These are phyloP conservation scores for Sporothrix mexicana DNA, from an alignment of 2,329 filamentous ascomycete species.

Conservation along the genomic window DNA sequence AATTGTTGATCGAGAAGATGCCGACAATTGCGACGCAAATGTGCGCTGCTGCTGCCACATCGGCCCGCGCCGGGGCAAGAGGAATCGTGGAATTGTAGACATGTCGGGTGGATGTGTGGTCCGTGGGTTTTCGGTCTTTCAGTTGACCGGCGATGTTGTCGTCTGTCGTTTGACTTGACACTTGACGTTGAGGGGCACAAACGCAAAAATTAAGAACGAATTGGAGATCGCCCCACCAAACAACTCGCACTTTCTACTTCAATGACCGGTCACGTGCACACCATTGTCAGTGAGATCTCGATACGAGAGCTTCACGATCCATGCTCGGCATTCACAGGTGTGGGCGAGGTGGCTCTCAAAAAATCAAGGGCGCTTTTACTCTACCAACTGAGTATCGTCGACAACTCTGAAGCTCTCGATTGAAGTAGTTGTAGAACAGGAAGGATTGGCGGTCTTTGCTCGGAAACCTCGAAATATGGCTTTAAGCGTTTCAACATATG, in stretches of 20 bases:
- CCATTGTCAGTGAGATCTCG: not conserved
- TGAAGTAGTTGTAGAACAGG: not conserved
- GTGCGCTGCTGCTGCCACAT: constrained; percentile 55
- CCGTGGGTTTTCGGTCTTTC: not conserved
- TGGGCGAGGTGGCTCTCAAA: not conserved
- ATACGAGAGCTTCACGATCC: constrained; percentile 16
- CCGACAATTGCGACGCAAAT: constrained; percentile 32
- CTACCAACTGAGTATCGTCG: not conserved
- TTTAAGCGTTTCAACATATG: not conserved
- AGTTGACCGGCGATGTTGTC: not conserved
- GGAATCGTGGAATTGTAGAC: constrained; percentile 68
- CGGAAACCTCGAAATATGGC: not conserved
- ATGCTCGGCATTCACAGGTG: constrained; percentile 3
- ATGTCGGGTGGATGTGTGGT: constrained; percentile 25
- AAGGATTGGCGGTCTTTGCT: not conserved
- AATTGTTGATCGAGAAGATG: not conserved
- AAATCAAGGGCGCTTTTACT: not conserved
- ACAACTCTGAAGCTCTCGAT: not conserved
- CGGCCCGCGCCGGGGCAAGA: constrained; percentile 66
- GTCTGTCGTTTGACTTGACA: not conserved
- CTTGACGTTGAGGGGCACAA: constrained; percentile 9
- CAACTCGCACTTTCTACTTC: not conserved
- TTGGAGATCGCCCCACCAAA: not conserved
- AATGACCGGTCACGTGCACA: not conserved
- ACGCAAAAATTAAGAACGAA: constrained; percentile 11